These are phyloP conservation scores for Emergomyces africanus DNA, from an alignment of 2,329 filamentous ascomycete species.

Conservation along the genomic window DNA sequence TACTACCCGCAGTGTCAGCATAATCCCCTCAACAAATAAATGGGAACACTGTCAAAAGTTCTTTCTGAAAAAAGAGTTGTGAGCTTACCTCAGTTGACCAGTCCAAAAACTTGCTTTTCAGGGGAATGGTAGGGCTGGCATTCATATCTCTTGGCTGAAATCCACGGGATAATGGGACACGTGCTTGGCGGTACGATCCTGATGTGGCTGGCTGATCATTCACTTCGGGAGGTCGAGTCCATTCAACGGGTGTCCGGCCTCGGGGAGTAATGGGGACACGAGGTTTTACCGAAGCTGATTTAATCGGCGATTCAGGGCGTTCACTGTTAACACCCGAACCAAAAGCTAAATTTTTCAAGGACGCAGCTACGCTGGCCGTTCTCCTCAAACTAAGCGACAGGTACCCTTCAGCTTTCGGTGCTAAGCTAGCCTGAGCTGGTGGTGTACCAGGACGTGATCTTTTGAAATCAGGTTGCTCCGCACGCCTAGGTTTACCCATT, in stretches of 20 bases:
- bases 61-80: slow-evolving; percentile 10
- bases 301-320: slow-evolving; percentile 15
- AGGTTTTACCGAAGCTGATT: slow-evolving; percentile 20
- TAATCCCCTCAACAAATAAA: background rate
- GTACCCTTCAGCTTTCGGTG: slow-evolving; percentile 47
- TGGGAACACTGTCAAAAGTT: background rate
- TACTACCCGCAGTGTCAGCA: slow-evolving; percentile 42
- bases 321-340: slow-evolving; percentile 30
- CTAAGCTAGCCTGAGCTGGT: slow-evolving; percentile 29
- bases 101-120: slow-evolving; percentile 75
- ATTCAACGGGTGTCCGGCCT: slow-evolving; percentile 43
- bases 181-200: slow-evolving; percentile 62
- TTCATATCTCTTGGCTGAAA: slow-evolving; percentile 52
- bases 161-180: slow-evolving; percentile 65
- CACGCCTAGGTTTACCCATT: slow-evolving; percentile 29
- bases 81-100: slow-evolving; percentile 71
- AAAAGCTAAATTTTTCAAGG: slow-evolving; percentile 48
- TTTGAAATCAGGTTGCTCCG: slow-evolving; percentile 22
- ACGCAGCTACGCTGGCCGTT: slow-evolving; percentile 52
- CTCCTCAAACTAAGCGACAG: slow-evolving; percentile 47
- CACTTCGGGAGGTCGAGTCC: slow-evolving; percentile 58
- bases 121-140: slow-evolving; percentile 52
- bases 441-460: slow-evolving; percentile 33
- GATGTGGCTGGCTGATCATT: slow-evolving; percentile 54
- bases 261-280: slow-evolving; percentile 32